phyloP scores from a whole-genome alignment of 441 rosid species.

The Corymbia calophylla region DNA sequence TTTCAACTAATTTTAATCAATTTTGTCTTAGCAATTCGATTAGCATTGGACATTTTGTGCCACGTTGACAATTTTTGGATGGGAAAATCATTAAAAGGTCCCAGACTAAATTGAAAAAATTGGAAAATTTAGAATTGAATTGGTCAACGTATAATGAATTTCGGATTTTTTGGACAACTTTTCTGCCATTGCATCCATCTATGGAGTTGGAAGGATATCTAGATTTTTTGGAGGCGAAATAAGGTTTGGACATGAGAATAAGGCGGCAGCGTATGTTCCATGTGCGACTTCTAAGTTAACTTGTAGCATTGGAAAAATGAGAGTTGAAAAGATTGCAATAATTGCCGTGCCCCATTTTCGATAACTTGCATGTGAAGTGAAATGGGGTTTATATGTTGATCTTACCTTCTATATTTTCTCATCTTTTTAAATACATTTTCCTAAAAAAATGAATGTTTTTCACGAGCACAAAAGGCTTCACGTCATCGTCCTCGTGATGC shows the following conservation, averaged over 20 bases:
- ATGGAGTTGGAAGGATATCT: background rate
- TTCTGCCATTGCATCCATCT: background rate
- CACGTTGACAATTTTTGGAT: accelerated
- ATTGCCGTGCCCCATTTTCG: background rate
- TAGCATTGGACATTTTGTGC: accelerated
- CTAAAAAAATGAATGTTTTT: background rate
- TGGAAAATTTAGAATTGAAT: background rate
- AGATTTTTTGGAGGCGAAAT: background rate
- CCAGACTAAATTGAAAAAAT: background rate
- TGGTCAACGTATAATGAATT: background rate
- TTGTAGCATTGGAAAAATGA: background rate
- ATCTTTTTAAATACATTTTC: background rate
- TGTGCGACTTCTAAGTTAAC: background rate
- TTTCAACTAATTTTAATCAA: background rate
- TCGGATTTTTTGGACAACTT: background rate
- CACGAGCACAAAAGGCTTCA: background rate
- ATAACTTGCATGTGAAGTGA: background rate
- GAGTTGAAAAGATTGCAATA: background rate
- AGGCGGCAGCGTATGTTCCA: background rate
- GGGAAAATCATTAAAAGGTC: background rate
- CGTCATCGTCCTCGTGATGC: background rate
- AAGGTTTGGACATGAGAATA: background rate
- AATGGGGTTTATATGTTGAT: background rate
- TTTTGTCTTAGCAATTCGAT: background rate
- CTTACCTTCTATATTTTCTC: too few species aligned